phyloP scores from a whole-genome alignment of 345 rosid genomes.

The Aquilaria sinensis region DNA sequence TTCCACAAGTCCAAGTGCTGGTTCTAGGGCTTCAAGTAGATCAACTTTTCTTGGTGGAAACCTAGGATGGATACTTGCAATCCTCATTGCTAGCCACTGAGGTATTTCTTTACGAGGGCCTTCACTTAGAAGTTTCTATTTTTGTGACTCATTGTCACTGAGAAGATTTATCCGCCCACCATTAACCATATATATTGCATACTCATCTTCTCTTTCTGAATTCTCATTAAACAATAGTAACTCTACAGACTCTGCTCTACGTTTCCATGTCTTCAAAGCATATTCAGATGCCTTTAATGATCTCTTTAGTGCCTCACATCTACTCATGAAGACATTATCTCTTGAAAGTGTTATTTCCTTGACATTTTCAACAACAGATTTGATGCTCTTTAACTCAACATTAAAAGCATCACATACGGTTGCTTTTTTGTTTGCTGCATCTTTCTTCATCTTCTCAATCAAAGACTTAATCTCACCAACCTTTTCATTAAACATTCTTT shows the following conservation, averaged over 20 bases:
- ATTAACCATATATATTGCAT: conserved; percentile 25
- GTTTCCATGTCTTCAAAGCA: conserved; percentile 34
- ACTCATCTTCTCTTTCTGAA: conserved; percentile 17
- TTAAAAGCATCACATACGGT: conserved; percentile 25
- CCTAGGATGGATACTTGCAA: conserved; percentile 26
- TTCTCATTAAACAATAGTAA: conserved; percentile 20
- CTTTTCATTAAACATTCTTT: conserved; percentile 18
- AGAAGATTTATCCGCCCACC: conserved; percentile 46
- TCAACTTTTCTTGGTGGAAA: conserved; percentile 38
- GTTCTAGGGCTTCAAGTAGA: conserved; percentile 22
- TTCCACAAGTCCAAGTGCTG: conserved; percentile 18
- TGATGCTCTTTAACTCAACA: conserved; percentile 31
- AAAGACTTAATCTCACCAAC: conserved; percentile 26
- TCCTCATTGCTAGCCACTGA: conserved; percentile 46
- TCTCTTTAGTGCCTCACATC: conserved; percentile 38
- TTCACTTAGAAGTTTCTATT: conserved; percentile 42
- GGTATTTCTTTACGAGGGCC: conserved; percentile 47
- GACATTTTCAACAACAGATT: conserved; percentile 29
- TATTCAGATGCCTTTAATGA: conserved; percentile 34
- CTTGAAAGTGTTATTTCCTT: conserved; percentile 23
- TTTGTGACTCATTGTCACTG: conserved; percentile 35
- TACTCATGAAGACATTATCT: conserved; percentile 28
- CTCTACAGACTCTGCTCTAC: conserved; percentile 36
- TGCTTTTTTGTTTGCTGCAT: conserved; percentile 23
- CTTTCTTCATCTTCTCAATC: conserved; percentile 36